A percentile compares a stretch with the other conserved stretches of the same genome.
Evolutionary conservation across 2,329 filamentous ascomycete genomes (phyloP).

Genomic region (Fusarium sp.): DNA sequence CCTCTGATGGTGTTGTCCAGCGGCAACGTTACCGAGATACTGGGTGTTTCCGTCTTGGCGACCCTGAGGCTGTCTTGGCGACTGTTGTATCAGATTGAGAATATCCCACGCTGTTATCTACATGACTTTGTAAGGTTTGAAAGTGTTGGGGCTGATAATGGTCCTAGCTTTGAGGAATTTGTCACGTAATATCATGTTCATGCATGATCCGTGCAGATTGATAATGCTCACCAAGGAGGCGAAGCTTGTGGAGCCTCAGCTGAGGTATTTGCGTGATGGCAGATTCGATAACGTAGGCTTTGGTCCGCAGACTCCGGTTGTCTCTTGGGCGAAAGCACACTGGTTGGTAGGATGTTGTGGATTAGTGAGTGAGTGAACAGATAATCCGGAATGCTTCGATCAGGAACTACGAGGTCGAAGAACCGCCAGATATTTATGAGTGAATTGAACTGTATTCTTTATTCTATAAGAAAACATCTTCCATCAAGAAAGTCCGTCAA

Average conservation of each 20-base stretch:
- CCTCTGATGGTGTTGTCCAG: background rate
- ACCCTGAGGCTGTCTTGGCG: background rate
- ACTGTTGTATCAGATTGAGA: background rate
- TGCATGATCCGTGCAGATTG: conserved; percentile 74
- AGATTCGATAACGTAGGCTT: background rate
- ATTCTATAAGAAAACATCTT: no score
- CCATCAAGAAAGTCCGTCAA: no score
- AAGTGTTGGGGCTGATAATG: conserved; percentile 68
- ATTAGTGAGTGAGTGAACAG: no score
- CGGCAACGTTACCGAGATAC: background rate
- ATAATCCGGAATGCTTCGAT: no score
- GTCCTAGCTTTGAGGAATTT: conserved; percentile 81
- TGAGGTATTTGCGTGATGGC: background rate
- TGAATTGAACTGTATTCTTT: no score
- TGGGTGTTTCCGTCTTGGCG: background rate
- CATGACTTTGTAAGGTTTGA: conserved; percentile 64
- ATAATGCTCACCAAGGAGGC: conserved; percentile 68
- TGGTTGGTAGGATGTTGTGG: background rate
- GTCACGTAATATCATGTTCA: conserved; percentile 79
- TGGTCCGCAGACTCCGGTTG: background rate
- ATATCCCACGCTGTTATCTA: background rate
- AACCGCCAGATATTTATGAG: no score
- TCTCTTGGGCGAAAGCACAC: background rate
- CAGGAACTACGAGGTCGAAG: no score
- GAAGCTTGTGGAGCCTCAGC: conserved; percentile 70